These are phyloP conservation scores for Colletotrichum sp. DNA, from an alignment of 2,329 filamentous ascomycete species.

Conservation along the genomic window DNA sequence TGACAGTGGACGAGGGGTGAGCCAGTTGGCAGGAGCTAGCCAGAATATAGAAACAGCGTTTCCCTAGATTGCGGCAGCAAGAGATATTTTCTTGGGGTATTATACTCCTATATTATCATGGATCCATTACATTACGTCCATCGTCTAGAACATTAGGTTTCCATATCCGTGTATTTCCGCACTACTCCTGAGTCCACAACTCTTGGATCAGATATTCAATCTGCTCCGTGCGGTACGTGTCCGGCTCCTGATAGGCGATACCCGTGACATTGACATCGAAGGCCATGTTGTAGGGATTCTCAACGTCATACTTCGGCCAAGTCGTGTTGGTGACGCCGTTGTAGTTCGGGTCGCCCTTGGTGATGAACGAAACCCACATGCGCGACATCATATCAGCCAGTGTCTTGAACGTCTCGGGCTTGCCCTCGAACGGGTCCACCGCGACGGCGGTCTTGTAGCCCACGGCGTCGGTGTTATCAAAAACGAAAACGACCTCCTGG, in stretches of 20 bases:
- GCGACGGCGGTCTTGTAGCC: conserved; percentile 54
- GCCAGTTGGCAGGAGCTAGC: not conserved
- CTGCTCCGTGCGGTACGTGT: conserved; percentile 48
- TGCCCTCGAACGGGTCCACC: conserved; percentile 41
- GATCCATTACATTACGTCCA: not conserved
- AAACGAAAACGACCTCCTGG: conserved; percentile 42
- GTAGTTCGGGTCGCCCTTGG: conserved; percentile 48
- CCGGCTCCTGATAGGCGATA: conserved; percentile 45
- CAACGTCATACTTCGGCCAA: conserved; percentile 50
- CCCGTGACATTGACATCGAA: conserved; percentile 52
- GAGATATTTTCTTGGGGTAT: not conserved
- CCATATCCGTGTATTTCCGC: not conserved
- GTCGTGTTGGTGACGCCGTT: not conserved
- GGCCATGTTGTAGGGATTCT: conserved; percentile 48
- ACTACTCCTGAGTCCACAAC: conserved; percentile 3
- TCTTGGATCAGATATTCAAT: conserved; percentile 40
- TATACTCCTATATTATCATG: not conserved
- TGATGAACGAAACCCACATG: conserved; percentile 58
- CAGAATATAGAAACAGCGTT: not conserved
- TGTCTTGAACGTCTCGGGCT: conserved; percentile 43
- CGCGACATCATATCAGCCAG: conserved; percentile 53
- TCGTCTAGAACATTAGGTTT: not conserved
- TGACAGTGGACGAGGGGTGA: not conserved
- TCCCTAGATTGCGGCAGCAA: not conserved
- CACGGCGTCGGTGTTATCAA: conserved; percentile 53